These are phyloP conservation scores for Citrus glauca DNA, from an alignment of 345 rosid genomes.

Conservation along the genomic window DNA sequence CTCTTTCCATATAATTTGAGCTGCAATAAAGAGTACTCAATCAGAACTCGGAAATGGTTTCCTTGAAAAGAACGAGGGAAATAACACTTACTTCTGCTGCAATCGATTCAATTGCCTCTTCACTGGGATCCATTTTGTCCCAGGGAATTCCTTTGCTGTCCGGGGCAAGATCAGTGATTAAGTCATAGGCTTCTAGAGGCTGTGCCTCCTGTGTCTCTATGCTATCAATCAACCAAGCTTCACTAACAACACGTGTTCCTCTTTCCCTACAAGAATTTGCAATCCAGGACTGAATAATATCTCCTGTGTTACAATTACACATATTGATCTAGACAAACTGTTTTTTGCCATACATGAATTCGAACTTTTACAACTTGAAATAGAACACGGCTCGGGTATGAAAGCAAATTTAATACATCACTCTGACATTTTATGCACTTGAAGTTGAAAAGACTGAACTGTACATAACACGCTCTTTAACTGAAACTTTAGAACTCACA, in stretches of 20 bases:
- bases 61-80: background rate
- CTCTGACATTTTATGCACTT: background rate
- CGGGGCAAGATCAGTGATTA: conserved; percentile 52
- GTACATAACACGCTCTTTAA: background rate
- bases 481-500: conserved; percentile 36
- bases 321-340: background rate
- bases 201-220: conserved; percentile 65
- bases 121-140: conserved; percentile 63
- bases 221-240: conserved; percentile 68
- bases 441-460: background rate
- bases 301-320: background rate
- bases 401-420: background rate
- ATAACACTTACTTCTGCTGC: conserved; percentile 37
- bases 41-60: background rate
- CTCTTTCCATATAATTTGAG: conserved; percentile 69
- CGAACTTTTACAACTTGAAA: background rate
- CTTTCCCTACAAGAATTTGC: conserved; percentile 37
- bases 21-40: conserved; percentile 27
- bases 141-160: conserved; percentile 64
- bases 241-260: conserved; percentile 55
- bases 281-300: background rate
- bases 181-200: conserved; percentile 62
- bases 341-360: background rate
- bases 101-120: conserved; percentile 56
- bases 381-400: background rate